Base-by-base conservation (phyloP, 1,139 yeast species). In the Hemisphaericaspora xylofermentans region DNA sequence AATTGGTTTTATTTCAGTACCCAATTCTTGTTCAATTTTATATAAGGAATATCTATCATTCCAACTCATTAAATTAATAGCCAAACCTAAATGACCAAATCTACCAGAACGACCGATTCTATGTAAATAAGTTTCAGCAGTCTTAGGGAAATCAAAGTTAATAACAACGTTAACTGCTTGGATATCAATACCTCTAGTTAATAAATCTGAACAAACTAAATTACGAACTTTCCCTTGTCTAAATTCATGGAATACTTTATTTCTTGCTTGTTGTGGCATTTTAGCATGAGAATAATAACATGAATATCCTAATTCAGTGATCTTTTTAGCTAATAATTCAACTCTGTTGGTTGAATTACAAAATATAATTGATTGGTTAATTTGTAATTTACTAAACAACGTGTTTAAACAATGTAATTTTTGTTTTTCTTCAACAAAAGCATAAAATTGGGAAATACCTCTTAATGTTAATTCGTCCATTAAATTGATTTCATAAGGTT, bases 81-180 rank as follows among this genome's bases (percentile, higher is more conserved):
- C 98, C 62, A 93, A 78, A 75, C 98, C 98, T 61, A 91, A 80
- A 64, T 94, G 98, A 53, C 98, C 98, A 62, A 89, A 93, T 76
- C 98, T 86, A 54, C 98, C 99, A 3, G 97, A 89, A 74, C 99
- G 91, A 75, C 99, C 98, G 58, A 93, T 94, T 78, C 98, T 87
- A 69, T 93, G 98, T 56, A 93, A 78, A 65, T 93, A 93, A 33
- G 98, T 93, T 67, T 93, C 98, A 9, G 98, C 97, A 44, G 88
- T 89, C 66, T 93, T 93, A 47, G 99, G 98, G 82, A 93, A 93
- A 67, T 93, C 98, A 65, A 93, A 94, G 68, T 93, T 93, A 57
- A 93, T 88, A 43, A 93, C 98, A 38, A 93, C 98, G 60, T 94
- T 94, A 50, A 93, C 99, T 10, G 98, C 98, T 67, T 94, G 98